Evolutionary conservation across 768 basidiomycete species (phyloP).

Genomic region (Exidia glandulosa): DNA sequence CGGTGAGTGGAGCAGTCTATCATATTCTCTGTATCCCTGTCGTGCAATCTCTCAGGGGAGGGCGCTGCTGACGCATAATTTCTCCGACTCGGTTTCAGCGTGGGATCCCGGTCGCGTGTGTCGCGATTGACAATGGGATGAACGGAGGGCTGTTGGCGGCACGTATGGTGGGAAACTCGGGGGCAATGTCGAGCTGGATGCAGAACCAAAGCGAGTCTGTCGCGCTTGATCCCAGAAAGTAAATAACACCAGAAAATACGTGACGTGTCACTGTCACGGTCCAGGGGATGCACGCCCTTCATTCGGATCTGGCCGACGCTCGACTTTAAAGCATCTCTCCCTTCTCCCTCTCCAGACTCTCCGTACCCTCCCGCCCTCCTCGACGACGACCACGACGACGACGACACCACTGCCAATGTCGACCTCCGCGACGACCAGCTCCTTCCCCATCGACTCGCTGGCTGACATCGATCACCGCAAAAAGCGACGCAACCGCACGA

Average conservation of each 20-base stretch:
- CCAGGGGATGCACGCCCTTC: not conserved
- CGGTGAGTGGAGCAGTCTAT: constrained; percentile 63
- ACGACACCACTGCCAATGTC: too few relatives aligned
- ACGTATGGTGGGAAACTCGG: constrained; percentile 37
- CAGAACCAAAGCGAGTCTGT: not conserved
- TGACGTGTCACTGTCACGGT: not conserved
- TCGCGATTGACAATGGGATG: constrained; percentile 90
- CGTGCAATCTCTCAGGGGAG: not conserved
- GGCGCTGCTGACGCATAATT: constrained; percentile 1
- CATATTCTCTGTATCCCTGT: not conserved
- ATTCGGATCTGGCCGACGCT: not conserved
- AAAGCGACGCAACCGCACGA: constrained; percentile 83
- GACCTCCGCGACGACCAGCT: not conserved
- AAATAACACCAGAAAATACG: not conserved
- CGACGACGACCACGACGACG: too few relatives aligned
- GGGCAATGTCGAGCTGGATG: not conserved
- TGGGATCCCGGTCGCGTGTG: constrained; percentile 93
- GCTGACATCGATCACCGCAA: constrained; percentile 34
- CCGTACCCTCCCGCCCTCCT: not conserved
- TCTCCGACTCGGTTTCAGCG: constrained; percentile 40
- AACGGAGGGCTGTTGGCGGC: constrained; percentile 90
- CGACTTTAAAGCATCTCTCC: not conserved
- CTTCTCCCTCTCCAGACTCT: not conserved
- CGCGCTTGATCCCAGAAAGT: not conserved
- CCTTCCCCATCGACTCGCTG: not conserved